These are phyloP conservation scores for Hibiscus tridactylites DNA, from an alignment of 345 rosid genomes.

Conservation along the genomic window DNA sequence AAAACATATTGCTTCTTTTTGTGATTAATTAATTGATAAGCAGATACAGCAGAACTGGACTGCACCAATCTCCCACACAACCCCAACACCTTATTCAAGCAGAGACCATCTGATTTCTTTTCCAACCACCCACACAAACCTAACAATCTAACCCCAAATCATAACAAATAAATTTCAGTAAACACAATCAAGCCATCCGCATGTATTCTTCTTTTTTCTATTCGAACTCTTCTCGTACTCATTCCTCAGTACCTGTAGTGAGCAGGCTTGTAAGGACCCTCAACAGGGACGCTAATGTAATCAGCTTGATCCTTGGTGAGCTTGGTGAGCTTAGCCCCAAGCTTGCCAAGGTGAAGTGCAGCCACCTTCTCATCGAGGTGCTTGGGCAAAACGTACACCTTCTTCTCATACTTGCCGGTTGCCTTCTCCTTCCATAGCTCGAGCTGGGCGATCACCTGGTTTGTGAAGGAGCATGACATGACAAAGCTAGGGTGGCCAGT, in stretches of 20 bases:
- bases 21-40: constrained; percentile 7
- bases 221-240: not conserved
- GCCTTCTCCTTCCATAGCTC: constrained; percentile 80
- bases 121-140: constrained; percentile 17
- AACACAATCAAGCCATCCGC: constrained; percentile 8
- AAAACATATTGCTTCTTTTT: no score
- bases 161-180: not conserved
- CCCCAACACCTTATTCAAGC: constrained; percentile 34
- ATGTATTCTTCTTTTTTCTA: not conserved
- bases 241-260: constrained; percentile 76
- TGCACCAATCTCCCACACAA: constrained; percentile 21
- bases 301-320: constrained; percentile 25
- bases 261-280: constrained; percentile 95
- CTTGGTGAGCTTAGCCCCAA: no score
- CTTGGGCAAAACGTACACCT: no score
- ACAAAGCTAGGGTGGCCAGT: constrained; percentile 95
- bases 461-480: constrained; percentile 94
- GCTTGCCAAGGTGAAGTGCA: no score
- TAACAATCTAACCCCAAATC: constrained; percentile 13
- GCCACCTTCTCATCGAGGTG: no score
- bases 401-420: constrained; percentile 79
- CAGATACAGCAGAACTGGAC: constrained; percentile 1
- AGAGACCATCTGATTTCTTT: constrained; percentile 5
- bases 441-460: constrained; percentile 94
- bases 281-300: constrained; percentile 70